Evolutionary conservation across 257 asterid species (phyloP).

Genomic region (Nicotiana benthamiana): DNA sequence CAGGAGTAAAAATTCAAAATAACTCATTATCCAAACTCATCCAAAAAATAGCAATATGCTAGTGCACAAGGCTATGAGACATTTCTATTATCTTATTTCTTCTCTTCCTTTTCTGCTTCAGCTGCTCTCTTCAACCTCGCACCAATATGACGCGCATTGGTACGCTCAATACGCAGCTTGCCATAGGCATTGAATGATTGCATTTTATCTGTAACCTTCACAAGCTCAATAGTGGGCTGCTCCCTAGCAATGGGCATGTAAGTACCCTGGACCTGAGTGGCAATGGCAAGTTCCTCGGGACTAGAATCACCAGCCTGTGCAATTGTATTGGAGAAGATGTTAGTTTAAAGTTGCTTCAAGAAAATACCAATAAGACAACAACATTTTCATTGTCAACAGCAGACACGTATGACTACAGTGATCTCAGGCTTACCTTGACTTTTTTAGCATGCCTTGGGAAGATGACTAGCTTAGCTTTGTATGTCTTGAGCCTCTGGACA

Average conservation of each 20-base stretch:
- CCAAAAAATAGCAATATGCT: constrained; percentile 1
- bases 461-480: background rate
- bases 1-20: background rate
- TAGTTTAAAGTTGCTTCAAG: background rate
- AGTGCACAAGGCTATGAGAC: background rate
- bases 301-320: background rate
- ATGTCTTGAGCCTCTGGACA: background rate
- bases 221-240: background rate
- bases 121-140: background rate
- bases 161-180: background rate
- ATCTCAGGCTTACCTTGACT: background rate
- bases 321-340: background rate
- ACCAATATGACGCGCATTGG: background rate
- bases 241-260: background rate
- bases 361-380: background rate
- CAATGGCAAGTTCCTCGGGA: background rate
- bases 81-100: background rate
- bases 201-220: background rate
- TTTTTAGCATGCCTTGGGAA: background rate
- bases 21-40: background rate
- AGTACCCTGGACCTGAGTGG: background rate
- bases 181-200: background rate
- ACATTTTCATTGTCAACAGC: background rate
- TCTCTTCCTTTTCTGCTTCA: background rate
- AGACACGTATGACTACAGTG: background rate